Evolutionary conservation across 164 flowering plant genomes (phyloP).

Genomic region (Buxus sempervirens): DNA sequence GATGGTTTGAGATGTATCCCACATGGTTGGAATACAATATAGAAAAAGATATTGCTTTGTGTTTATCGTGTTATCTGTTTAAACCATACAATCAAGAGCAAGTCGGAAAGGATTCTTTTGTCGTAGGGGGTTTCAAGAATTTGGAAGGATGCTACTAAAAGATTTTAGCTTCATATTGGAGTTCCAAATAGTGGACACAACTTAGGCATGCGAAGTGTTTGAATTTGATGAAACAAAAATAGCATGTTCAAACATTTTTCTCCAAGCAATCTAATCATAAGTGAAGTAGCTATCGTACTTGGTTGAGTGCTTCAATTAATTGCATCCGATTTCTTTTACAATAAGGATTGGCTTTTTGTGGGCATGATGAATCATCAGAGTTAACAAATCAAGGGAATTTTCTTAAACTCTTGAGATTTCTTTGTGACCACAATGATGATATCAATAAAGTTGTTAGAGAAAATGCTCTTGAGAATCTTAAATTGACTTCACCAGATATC

Average conservation of each 20-base stretch:
- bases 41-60: slow-evolving; percentile 16
- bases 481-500: slow-evolving; percentile 11
- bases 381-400: too few species aligned
- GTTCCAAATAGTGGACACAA: slow-evolving; percentile 3
- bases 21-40: slow-evolving; percentile 12
- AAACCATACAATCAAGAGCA: neutral
- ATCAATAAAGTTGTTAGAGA: too few species aligned
- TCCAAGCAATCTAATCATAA: neutral
- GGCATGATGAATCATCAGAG: slow-evolving; percentile 24
- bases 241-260: too few species aligned
- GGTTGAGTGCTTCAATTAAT: slow-evolving; percentile 5
- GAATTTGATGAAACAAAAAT: neutral
- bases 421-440: slow-evolving; percentile 8
- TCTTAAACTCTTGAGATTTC: slow-evolving; percentile 16
- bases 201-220: neutral
- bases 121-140: slow-evolving; percentile 15
- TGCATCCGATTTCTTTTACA: slow-evolving; percentile 14
- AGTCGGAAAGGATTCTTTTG: slow-evolving; percentile 14
- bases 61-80: slow-evolving; percentile 7
- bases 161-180: slow-evolving; percentile 18
- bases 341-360: slow-evolving; percentile 18
- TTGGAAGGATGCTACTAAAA: slow-evolving; percentile 19
- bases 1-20: too few species aligned
- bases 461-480: slow-evolving; percentile 13
- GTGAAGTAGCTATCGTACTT: neutral